Evolutionary conservation across 345 rosid genomes (phyloP).

Genomic region (Dimocarpus longan): DNA sequence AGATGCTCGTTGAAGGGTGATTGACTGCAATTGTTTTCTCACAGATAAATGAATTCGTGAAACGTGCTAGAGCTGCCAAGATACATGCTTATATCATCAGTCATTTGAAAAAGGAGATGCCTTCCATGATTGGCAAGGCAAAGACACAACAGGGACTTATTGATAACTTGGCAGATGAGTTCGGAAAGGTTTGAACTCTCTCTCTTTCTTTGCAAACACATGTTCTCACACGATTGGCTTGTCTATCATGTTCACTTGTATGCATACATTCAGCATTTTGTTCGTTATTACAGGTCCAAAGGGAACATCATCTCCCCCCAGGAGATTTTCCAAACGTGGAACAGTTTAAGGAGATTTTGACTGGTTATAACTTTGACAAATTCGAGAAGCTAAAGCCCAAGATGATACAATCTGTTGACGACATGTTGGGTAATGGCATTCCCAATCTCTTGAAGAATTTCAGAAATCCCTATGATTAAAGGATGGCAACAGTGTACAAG

Average conservation of each 20-base stretch:
- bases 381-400: constrained; percentile 91
- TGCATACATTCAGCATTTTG: background rate
- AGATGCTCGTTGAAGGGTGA: background rate
- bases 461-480: constrained; percentile 76
- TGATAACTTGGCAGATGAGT: constrained; percentile 76
- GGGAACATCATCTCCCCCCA: constrained; percentile 80
- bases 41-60: constrained; percentile 94
- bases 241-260: background rate
- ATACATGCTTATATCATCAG: constrained; percentile 89
- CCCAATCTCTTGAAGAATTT: constrained; percentile 82
- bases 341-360: constrained; percentile 70
- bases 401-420: constrained; percentile 87
- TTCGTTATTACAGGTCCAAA: constrained; percentile 60
- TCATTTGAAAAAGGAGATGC: constrained; percentile 95
- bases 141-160: constrained; percentile 82
- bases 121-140: constrained; percentile 88
- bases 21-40: constrained; percentile 16
- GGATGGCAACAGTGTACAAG: background rate
- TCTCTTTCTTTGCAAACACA: background rate
- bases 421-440: constrained; percentile 91
- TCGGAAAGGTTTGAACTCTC: constrained; percentile 59
- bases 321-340: constrained; percentile 93
- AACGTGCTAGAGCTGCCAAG: constrained; percentile 95
- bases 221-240: background rate
- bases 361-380: constrained; percentile 78